Base-by-base conservation (phyloP, 345 rosid genomes). In the Pugionium cornutum region DNA sequence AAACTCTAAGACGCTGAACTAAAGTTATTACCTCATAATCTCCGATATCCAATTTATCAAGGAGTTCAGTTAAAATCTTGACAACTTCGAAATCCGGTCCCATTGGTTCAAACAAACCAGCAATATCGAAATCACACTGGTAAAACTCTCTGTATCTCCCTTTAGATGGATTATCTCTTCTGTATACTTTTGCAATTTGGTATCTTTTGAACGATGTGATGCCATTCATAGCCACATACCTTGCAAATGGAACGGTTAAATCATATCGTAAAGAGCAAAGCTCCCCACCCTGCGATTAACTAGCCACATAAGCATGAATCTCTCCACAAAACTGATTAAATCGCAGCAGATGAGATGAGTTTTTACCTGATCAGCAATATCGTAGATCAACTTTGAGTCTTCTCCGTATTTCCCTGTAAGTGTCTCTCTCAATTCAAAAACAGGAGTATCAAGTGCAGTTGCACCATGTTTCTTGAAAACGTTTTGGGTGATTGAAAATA, bases 81-180 rank as follows among this genome's bases (percentile, higher is more conserved):
- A 88, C 45, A 37, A 86, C 75, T 83, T 90, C 91, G 60, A 80
- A 88, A 58, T 88, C 97, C 5, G 90, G 95, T 37, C 86, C 92
- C 95, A 88, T 90, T 72, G 71, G 79, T 75, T 80, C 87, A 76
- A 59, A 79, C 48, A 68, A 78, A 9, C 95, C 95, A 60, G 95
- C 90, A 62, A 90, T 86, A 73, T 90, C 95, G 69, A 88, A 80
- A 70, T 86, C 92, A 49, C 92, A 88, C 58, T 86, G 97, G 68
- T 87, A 87, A 75, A 90, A 90, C 77, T 90, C 97, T 6, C 92
- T 82, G 59, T 67, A 87, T 69, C 92, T 80, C 39, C 92, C 97
- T 75, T 87, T 90, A 42, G 95, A 79, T 28, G 95, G 92, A 49
- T 87, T 90, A 71, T 90, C 97, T 55, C 97, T 82, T 72, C 95